Evolutionary conservation across 2,329 filamentous ascomycete genomes (phyloP).

Genomic region (Hypoxylon sp.): DNA sequence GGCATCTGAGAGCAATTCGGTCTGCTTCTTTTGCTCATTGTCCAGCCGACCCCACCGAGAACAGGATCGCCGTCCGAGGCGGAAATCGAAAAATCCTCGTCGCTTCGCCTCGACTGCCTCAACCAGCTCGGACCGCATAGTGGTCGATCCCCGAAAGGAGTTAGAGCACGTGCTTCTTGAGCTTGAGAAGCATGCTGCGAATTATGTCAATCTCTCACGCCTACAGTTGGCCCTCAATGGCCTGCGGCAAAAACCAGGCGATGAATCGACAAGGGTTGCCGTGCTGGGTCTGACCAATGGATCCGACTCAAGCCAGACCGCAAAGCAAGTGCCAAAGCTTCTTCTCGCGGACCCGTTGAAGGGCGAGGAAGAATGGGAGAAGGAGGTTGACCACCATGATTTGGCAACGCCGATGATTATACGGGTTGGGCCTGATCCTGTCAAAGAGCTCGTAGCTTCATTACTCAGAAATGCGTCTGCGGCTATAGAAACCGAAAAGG

Average conservation of each 20-base stretch:
- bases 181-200: conserved; percentile 73
- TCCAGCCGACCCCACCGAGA: conserved; percentile 31
- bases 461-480: conserved; percentile 70
- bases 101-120: conserved; percentile 43
- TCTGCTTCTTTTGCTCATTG: conserved; percentile 55
- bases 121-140: conserved; percentile 30
- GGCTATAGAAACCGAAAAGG: conserved; percentile 66
- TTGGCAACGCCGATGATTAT: conserved; percentile 73
- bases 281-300: conserved; percentile 65
- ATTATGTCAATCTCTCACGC: conserved; percentile 76
- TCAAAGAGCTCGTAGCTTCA: conserved; percentile 77
- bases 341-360: conserved; percentile 79
- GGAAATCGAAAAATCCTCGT: conserved; percentile 44
- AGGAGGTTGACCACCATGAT: conserved; percentile 68
- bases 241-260: conserved; percentile 68
- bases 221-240: conserved; percentile 80
- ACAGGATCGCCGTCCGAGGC: conserved; percentile 42
- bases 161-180: conserved; percentile 72
- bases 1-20: conserved; percentile 34
- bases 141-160: conserved; percentile 61
- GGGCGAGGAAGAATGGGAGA: conserved; percentile 76
- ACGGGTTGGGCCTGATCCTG: conserved; percentile 66
- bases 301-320: conserved; percentile 61
- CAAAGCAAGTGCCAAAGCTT: conserved; percentile 76
- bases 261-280: conserved; percentile 72